Percentiles rank a stretch among this genome's conserved stretches.
Evolutionary conservation across 116 monocot genomes (phyloP).

Genomic region (Phalaenopsis hybrid): DNA sequence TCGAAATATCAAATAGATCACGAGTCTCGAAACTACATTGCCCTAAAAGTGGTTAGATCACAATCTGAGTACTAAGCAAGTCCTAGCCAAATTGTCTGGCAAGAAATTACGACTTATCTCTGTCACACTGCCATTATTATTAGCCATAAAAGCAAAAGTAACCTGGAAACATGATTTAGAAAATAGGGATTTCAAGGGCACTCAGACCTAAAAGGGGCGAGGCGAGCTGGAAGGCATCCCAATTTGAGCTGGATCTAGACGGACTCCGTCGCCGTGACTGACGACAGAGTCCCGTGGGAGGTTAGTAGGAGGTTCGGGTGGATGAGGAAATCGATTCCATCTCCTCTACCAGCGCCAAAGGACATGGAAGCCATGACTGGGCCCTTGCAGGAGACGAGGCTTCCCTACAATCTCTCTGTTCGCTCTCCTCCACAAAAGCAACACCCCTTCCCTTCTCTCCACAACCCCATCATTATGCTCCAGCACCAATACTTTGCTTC

Average conservation of each 20-base stretch:
- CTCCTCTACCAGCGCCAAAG: conserved; percentile 7
- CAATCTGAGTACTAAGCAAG: no score
- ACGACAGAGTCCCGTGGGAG: conserved; percentile 50
- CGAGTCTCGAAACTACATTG: no score
- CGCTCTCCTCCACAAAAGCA: conserved; percentile 49
- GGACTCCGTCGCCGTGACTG: conserved; percentile 54
- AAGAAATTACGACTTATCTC: no score
- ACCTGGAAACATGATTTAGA: no score
- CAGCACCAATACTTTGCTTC: neutral
- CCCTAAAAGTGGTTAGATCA: no score
- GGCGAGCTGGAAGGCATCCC: conserved; percentile 45
- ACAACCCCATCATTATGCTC: conserved; percentile 22
- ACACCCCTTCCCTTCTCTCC: conserved; percentile 31
- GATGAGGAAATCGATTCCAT: conserved; percentile 40
- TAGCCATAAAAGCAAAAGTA: no score
- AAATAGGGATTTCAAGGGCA: no score
- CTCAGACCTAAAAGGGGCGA: conserved; percentile 81
- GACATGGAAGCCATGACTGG: conserved; percentile 33
- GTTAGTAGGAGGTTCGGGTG: conserved; percentile 48
- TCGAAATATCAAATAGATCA: no score
- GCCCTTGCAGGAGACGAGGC: conserved; percentile 30
- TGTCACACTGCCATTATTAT: no score
- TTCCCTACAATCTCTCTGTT: conserved; percentile 40
- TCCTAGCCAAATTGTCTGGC: no score
- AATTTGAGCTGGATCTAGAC: conserved; percentile 57